phyloP scores from a whole-genome alignment of 179 eudicot genomes.

The Patellifolia procumbens region DNA sequence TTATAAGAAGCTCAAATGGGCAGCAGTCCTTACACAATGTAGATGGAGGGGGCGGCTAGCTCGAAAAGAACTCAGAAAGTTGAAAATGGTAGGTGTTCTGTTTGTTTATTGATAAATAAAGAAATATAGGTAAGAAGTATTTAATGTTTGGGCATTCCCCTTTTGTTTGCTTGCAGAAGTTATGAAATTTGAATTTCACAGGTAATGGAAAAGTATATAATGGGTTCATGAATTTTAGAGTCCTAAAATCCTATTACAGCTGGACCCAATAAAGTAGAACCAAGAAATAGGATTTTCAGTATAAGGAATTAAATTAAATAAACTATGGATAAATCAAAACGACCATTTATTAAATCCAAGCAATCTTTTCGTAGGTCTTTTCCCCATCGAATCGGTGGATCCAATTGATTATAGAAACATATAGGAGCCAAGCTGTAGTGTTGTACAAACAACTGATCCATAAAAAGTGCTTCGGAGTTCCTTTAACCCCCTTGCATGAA shows the following conservation, averaged over 20 bases:
- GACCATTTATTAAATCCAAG: too few relatives aligned
- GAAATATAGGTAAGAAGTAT: not conserved
- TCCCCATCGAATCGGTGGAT: too few relatives aligned
- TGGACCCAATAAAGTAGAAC: too few relatives aligned
- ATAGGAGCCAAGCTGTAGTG: not conserved
- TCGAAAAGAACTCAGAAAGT: conserved; percentile 65
- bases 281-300: too few relatives aligned
- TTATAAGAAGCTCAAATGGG: conserved; percentile 69
- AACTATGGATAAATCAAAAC: too few relatives aligned
- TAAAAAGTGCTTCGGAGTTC: not conserved
- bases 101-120: conserved; percentile 20
- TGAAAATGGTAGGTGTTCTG: conserved; percentile 67
- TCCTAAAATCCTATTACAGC: too few relatives aligned
- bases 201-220: conserved; percentile 4
- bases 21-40: conserved; percentile 68
- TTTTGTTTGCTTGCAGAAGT: not conserved
- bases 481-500: not conserved
- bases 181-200: not conserved
- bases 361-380: too few relatives aligned
- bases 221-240: not conserved
- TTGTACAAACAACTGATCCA: not conserved
- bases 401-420: too few relatives aligned
- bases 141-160: conserved; percentile 6
- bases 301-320: too few relatives aligned
- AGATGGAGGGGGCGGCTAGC: conserved; percentile 85